Base-by-base conservation (phyloP, 2,329 filamentous ascomycete genomes). In the Fonsecaea pedrosoi region DNA sequence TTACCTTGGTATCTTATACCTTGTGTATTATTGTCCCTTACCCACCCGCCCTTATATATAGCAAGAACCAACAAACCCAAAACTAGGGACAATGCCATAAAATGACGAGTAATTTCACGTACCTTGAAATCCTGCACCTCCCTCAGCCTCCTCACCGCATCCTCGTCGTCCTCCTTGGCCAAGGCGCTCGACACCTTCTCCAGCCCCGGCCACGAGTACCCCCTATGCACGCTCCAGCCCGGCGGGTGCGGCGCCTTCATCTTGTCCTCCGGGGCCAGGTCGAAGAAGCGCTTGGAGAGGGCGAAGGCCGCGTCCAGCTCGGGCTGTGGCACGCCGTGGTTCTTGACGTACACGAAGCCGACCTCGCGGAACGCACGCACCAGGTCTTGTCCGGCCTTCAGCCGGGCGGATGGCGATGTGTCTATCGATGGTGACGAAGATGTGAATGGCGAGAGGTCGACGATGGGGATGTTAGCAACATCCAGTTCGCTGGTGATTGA, bases 151-250 rank as follows among this genome's bases (percentile, higher is more conserved):
- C 78, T 75, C 8, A 77, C 77, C 34, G 77, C 76, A 32, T 80
- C 77, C n/a, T 81, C 76, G 37, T 83, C 78, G 6, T 79, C 75
- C 35, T 71, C 77, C 1, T 78, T 79, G 45, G 74, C 76, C 15
- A 82, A 79, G 6, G 78, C 78, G 69, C 83, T 82, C 10, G 82
- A 82, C 4, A 84, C 83, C 70, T 86, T 85, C 74, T 86, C 84
- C 58, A 84, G 70, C 0, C 84, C 84, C 0, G 83, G 83, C 79
- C 82, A 83, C 1, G 83, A 86, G 71, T 86, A 86, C n/a, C 85
- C 85, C 56, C 84, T 79, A 72, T 86, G 83, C 2, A 84, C 78
- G 9, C 75, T 77, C 66, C 80, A 81, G 8, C 83, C 83, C 9
- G 79, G 75, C 3, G 83, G 82, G 73, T 84, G 82, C 3, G 82